Evolutionary conservation across 495 filamentous ascomycete genomes (phyloP).

Genomic region (Lepraria neglecta): DNA sequence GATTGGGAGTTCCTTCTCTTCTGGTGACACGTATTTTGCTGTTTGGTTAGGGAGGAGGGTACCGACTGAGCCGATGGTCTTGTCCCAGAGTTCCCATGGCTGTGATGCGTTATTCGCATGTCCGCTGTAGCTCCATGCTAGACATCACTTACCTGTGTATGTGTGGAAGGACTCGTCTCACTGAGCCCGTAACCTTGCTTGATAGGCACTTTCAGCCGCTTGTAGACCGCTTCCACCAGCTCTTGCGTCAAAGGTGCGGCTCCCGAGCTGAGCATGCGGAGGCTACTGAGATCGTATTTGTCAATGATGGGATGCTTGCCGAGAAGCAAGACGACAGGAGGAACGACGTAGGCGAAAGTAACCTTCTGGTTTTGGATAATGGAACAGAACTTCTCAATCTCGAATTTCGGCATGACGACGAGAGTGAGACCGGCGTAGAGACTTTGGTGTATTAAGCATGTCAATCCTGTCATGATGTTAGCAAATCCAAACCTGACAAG

Average conservation of each 20-base stretch:
- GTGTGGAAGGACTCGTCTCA: slow-evolving; percentile 56
- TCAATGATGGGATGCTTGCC: slow-evolving; percentile 69
- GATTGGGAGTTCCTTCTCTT: slow-evolving; percentile 51
- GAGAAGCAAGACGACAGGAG: slow-evolving; percentile 75
- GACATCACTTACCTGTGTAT: slow-evolving; percentile 36
- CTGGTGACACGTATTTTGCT: slow-evolving; percentile 69
- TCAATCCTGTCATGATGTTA: slow-evolving; percentile 31
- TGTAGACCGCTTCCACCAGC: slow-evolving; percentile 70
- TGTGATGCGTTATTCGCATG: slow-evolving; percentile 37
- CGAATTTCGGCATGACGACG: slow-evolving; percentile 78
- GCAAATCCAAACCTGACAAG: neutral
- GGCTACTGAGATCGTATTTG: slow-evolving; percentile 71
- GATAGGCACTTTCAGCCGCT: slow-evolving; percentile 64
- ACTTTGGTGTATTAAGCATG: slow-evolving; percentile 54
- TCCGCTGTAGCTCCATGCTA: slow-evolving; percentile 34
- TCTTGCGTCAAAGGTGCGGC: slow-evolving; percentile 84
- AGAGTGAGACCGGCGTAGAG: slow-evolving; percentile 62
- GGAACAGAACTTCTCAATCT: slow-evolving; percentile 69
- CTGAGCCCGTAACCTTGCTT: slow-evolving; percentile 87
- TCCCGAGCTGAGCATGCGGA: slow-evolving; percentile 83
- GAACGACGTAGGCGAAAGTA: slow-evolving; percentile 76
- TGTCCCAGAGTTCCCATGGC: slow-evolving; percentile 71
- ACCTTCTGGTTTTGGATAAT: slow-evolving; percentile 68
- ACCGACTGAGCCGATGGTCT: slow-evolving; percentile 73
- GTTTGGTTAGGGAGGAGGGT: slow-evolving; percentile 72